Conservation (phyloP, 225 moss, liverwort and hornwort species). For the Lunularia cruciata region DNA sequence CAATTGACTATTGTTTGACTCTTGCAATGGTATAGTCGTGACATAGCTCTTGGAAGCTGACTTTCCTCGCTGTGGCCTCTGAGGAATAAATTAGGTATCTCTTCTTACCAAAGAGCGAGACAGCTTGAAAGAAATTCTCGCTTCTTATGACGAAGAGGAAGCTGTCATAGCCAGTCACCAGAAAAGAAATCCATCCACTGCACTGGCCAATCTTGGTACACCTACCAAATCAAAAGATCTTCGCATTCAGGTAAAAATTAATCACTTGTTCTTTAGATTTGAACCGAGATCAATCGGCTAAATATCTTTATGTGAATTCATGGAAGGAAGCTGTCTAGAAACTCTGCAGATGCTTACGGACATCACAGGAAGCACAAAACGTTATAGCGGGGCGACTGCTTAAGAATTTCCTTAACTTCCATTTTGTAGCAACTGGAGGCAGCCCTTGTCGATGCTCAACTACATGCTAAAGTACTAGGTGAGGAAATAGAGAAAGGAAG, state of each 20-base stretch:
- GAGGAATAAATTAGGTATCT: slow-evolving; percentile 45
- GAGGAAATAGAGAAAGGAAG: slow-evolving; percentile 60
- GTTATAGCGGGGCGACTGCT: too few species aligned
- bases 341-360: too few species aligned
- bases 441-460: slow-evolving; percentile 69
- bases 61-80: background rate
- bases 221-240: slow-evolving; percentile 84
- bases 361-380: too few species aligned
- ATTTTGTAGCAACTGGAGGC: slow-evolving; percentile 65
- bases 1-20: too few species aligned
- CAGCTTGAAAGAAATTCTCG: slow-evolving; percentile 74
- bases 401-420: background rate
- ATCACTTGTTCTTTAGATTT: too few species aligned
- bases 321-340: too few species aligned
- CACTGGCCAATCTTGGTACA: slow-evolving; percentile 58
- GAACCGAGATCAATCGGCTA: too few species aligned
- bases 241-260: slow-evolving; percentile 78
- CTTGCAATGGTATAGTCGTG: too few species aligned
- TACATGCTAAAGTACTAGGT: slow-evolving; percentile 55
- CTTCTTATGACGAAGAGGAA: slow-evolving; percentile 96
- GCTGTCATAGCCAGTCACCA: slow-evolving; percentile 82
- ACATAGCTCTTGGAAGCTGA: background rate
- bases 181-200: slow-evolving; percentile 50
- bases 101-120: slow-evolving; percentile 72
- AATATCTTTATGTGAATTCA: too few species aligned